These are phyloP conservation scores for Linnemannia exigua DNA, from an alignment of 192 early-diverging fungal genomes.

Conservation along the genomic window DNA sequence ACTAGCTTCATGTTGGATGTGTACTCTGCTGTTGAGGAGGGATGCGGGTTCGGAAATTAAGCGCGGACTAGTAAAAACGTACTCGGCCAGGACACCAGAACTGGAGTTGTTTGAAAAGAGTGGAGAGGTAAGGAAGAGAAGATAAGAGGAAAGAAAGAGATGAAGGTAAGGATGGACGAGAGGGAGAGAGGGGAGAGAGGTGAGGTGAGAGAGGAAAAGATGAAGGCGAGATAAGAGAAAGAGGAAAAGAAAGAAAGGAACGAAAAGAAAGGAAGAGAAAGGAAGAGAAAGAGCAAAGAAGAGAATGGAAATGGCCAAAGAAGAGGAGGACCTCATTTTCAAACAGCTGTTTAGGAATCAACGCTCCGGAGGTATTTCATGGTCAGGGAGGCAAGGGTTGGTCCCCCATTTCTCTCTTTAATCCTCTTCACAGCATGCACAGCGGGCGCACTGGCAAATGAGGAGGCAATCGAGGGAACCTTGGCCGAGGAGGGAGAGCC, in stretches of 20 bases:
- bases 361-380: no score
- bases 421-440: no score
- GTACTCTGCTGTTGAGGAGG: background rate
- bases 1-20: slow-evolving; percentile 76
- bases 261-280: background rate
- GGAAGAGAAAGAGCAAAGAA: slow-evolving; percentile 6
- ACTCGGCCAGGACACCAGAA: background rate
- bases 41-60: slow-evolving; percentile 23
- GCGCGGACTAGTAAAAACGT: background rate
- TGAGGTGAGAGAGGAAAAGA: background rate
- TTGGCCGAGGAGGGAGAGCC: no score
- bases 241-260: background rate
- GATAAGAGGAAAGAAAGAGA: background rate
- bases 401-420: no score
- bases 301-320: background rate
- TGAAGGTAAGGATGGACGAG: background rate
- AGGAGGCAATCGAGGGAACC: no score
- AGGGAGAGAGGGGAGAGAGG: background rate
- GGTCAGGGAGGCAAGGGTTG: no score
- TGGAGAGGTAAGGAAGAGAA: background rate
- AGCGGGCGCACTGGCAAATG: no score
- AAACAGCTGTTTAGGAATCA: background rate
- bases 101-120: background rate
- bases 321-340: background rate
- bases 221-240: background rate